Conservation (phyloP, 139 green algal genomes). For the Zygnema circumcarinatum region DNA sequence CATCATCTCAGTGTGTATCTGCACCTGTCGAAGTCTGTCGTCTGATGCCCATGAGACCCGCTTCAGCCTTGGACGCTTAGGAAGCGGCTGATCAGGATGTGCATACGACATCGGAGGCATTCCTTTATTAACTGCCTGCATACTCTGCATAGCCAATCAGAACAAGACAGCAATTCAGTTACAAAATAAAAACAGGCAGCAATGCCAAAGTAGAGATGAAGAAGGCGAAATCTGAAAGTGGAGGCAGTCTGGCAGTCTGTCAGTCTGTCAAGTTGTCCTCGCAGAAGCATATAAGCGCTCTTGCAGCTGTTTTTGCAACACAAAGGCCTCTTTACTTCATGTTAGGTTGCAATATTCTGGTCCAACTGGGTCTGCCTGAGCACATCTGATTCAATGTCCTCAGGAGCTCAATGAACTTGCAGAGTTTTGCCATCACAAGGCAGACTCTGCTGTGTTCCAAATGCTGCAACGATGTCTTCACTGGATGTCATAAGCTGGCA, state of each 20-base stretch:
- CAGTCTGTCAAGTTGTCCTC: background rate
- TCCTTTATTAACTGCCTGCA: background rate
- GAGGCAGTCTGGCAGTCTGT: too few relatives aligned
- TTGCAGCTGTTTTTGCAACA: background rate
- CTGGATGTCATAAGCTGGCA: too few relatives aligned
- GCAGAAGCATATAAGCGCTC: background rate
- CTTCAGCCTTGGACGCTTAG: background rate
- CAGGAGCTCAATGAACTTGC: too few relatives aligned
- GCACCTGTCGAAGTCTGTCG: slow-evolving; percentile 16
- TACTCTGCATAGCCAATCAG: background rate
- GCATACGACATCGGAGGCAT: background rate
- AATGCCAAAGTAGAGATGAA: background rate
- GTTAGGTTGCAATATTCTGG: too few relatives aligned
- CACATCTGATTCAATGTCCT: too few relatives aligned
- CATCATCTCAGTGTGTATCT: too few relatives aligned
- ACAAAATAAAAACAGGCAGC: background rate
- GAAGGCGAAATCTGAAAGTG: too few relatives aligned
- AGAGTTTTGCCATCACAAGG: too few relatives aligned
- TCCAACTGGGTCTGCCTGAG: too few relatives aligned
- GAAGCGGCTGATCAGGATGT: slow-evolving; percentile 4
- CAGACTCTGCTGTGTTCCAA: too few relatives aligned
- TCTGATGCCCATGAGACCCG: slow-evolving; percentile 8
- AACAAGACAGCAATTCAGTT: background rate
- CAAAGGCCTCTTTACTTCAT: too few relatives aligned
- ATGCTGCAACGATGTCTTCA: too few relatives aligned